phyloP scores from a whole-genome alignment of 352 stramenopile genomes.

The Phytophthora hybrid region DNA sequence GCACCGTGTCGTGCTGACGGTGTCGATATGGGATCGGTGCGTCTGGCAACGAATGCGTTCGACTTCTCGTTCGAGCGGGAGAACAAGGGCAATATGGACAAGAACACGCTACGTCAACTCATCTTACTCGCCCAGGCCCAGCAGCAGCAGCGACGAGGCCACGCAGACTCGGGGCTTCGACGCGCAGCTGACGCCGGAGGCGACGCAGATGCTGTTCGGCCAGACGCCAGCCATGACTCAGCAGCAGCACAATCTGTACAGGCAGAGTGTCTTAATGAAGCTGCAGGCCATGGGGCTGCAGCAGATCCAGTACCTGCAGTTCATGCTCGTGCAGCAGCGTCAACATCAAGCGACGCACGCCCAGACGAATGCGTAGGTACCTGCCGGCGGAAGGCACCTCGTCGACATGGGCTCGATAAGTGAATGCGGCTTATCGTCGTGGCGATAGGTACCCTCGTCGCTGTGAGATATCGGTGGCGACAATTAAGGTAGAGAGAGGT shows the following conservation, averaged over 20 bases:
- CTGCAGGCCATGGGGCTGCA: conserved; percentile 79
- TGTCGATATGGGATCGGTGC: conserved; percentile 49
- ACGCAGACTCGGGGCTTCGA: conserved; percentile 20
- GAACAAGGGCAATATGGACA: conserved; percentile 69
- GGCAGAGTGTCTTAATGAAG: conserved; percentile 77
- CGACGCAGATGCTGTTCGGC: conserved; percentile 20
- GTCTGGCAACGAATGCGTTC: conserved; percentile 55
- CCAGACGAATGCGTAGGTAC: conserved; percentile 31
- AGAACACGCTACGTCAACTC: conserved; percentile 77
- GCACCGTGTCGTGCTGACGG: conserved; percentile 63
- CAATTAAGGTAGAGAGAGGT: too few relatives aligned
- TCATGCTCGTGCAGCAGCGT: conserved; percentile 58
- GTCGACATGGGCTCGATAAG: too few relatives aligned
- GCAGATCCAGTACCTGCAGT: conserved; percentile 87
- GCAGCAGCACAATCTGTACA: conserved; percentile 65
- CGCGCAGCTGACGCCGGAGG: conserved; percentile 10
- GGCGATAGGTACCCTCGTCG: too few relatives aligned
- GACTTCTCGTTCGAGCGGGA: conserved; percentile 88
- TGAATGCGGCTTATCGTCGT: too few relatives aligned
- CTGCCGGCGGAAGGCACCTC: too few relatives aligned
- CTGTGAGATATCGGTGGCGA: too few relatives aligned
- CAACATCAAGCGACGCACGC: conserved; percentile 13
- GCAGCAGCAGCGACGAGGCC: conserved; percentile 1
- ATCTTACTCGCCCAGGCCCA: conserved; percentile 69
- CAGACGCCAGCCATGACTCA: conserved; percentile 28